Evolutionary conservation across 306 rosid species (phyloP).

Genomic region (Lathyrus sativus): DNA sequence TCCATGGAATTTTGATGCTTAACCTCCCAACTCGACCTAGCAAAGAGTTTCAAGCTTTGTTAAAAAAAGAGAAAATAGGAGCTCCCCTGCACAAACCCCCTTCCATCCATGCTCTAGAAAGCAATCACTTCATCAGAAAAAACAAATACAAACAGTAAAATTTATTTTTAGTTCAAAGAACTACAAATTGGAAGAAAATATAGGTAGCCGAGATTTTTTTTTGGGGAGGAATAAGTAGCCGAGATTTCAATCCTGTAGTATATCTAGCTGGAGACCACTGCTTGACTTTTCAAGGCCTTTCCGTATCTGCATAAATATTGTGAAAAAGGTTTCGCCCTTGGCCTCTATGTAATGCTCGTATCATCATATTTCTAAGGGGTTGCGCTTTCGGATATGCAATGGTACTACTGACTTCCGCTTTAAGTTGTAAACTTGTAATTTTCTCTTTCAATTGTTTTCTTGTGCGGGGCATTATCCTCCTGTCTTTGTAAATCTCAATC

Average conservation of each 20-base stretch:
- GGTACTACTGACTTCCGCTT: conserved; percentile 9
- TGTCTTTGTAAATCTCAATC: background rate
- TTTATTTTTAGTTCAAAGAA: background rate
- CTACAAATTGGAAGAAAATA: background rate
- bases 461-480: background rate
- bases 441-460: conserved; percentile 2
- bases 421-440: conserved; percentile 13
- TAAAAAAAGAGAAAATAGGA: conserved; percentile 27
- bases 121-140: conserved; percentile 28
- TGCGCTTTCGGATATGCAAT: conserved; percentile 4
- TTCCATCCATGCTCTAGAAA: conserved; percentile 23
- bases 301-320: background rate
- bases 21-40: conserved; percentile 88
- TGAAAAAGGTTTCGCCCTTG: background rate
- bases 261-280: conserved; percentile 4
- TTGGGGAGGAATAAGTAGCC: background rate
- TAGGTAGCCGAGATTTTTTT: background rate
- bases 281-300: conserved; percentile 12
- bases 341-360: conserved; percentile 1
- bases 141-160: background rate
- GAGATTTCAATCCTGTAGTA: conserved; percentile 1
- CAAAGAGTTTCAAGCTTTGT: conserved; percentile 34
- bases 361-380: background rate
- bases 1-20: conserved; percentile 98
- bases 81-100: conserved; percentile 22